Evolutionary conservation across 2,329 filamentous ascomycete genomes (phyloP), one percentile per base, ranked within the genome.

Genomic region (Volutella citrinella): DNA sequence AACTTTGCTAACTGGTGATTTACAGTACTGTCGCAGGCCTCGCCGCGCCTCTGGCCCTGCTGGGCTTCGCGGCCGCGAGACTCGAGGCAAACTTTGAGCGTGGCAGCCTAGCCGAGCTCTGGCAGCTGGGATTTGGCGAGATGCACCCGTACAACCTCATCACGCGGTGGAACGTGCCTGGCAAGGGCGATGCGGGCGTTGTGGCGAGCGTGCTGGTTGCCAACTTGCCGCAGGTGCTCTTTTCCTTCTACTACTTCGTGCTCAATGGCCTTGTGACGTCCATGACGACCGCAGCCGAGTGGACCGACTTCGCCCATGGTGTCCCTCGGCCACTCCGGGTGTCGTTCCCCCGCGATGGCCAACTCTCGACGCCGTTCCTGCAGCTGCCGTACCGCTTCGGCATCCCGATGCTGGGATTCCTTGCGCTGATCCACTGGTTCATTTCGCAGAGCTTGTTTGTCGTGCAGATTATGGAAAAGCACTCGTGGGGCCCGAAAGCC

Each of bases 281-380:
- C 10, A 43, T 43, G 40, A 14, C 41, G 3, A 19, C 33, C 3
- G 37, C 37, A 4, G 41, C 22, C 10, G 40, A 43, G 14, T 43
- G 40, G 40, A 34, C 20, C 4, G 34, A 34, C 13, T 43, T 43
- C 14, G 40, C n/a, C n/a, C n/a, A n/a, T n/a, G n/a, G n/a, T n/a
- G n/a, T n/a, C n/a, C n/a, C n/a, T n/a, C n/a, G n/a, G n/a, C n/a
- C n/a, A n/a, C n/a, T n/a, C n/a, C n/a, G n/a, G n/a, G n/a, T n/a
- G n/a, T n/a, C n/a, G n/a, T n/a, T n/a, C n/a, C n/a, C n/a, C n/a
- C n/a, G n/a, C n/a, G n/a, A n/a, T n/a, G n/a, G n/a, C n/a, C n/a
- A n/a, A n/a, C n/a, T n/a, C n/a, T n/a, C n/a, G n/a, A n/a, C n/a
- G n/a, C n/a, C n/a, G n/a, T n/a, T n/a, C n/a, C n/a, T n/a, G n/a